Evolutionary conservation across 2,329 filamentous ascomycete species (phyloP), one percentile per base, ranked within the genome.

Genomic region (Metarhizium rileyi): DNA sequence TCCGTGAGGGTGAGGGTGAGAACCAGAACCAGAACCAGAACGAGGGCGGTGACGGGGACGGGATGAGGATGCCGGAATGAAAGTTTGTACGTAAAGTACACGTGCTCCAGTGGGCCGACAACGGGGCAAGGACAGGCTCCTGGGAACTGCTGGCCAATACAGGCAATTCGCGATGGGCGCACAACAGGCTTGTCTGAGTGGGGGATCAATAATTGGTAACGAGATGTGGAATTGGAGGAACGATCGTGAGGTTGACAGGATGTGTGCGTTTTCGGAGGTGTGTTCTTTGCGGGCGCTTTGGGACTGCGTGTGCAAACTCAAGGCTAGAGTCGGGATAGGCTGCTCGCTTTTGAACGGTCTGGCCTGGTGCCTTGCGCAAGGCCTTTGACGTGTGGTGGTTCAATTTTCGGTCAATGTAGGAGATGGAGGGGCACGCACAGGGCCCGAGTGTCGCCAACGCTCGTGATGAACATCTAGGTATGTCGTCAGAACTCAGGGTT

Each of bases 21-120:
- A n/a, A n/a, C n/a, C n/a, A n/a, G n/a, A n/a, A n/a, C n/a, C n/a
- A 40, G 30, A 12, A 22, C 36, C 30, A n/a, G n/a, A 7, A 20
- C 18, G 25, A 46, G 8, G 30, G 5, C 10, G 8, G 30, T 16
- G 22, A 25, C 44, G 41, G 25, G 41, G 27, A 28, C 18, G 45
- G 50, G 44, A 44, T 46, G 45, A 51, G 33, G 35, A 46, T 46
- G n/a, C n/a, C n/a, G n/a, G 48, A 45, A 49, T 53, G 45, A 47
- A 51, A 56, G 55, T 50, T 56, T 60, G 65, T 66, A 66, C 63
- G 63, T 66, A 66, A 66, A 64, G 62, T 52, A 52, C 58, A 63
- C 53, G 59, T 60, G 59, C 58, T 59, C 56, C 57, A 50, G 62
- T 63, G 63, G 63, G 61, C 59, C 61, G 52, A 55, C 44, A 50